These are phyloP conservation scores for Podospora sp. DNA, from an alignment of 495 filamentous ascomycete genomes.

Conservation along the genomic window DNA sequence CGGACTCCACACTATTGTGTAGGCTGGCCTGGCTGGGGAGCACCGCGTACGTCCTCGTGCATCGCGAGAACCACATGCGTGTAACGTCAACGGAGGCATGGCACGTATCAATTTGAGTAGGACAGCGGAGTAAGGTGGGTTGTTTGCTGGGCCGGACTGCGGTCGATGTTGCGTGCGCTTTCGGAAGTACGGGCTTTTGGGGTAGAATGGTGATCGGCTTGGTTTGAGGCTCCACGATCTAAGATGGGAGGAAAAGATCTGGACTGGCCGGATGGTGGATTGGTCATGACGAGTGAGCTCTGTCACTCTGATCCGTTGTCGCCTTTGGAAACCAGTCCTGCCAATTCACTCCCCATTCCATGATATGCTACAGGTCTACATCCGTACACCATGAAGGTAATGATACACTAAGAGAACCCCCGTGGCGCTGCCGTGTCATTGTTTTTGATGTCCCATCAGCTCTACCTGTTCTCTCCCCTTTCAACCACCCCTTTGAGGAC, in stretches of 20 bases:
- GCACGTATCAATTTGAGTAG: neutral
- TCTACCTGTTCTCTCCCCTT: conserved; percentile 39
- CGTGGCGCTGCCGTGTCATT: conserved; percentile 17
- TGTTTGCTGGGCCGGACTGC: neutral
- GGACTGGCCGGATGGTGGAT: no score
- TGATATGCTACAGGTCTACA: conserved; percentile 8
- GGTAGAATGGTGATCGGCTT: neutral
- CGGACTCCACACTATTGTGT: no score
- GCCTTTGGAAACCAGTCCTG: neutral
- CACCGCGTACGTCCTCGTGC: neutral
- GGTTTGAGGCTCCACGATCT: no score
- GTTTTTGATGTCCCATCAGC: neutral
- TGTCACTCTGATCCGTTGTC: no score
- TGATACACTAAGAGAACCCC: conserved; percentile 17
- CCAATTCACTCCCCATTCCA: neutral
- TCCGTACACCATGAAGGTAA: neutral
- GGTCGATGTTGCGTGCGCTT: neutral
- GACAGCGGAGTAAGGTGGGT: neutral
- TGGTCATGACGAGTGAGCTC: no score
- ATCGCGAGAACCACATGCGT: neutral
- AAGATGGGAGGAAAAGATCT: no score
- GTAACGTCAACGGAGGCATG: neutral
- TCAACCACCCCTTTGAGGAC: conserved; percentile 72
- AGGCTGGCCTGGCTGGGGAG: no score
- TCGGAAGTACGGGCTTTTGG: neutral